Conservation (phyloP, 139 green algal species). For the Tetradesmus obliquus region DNA sequence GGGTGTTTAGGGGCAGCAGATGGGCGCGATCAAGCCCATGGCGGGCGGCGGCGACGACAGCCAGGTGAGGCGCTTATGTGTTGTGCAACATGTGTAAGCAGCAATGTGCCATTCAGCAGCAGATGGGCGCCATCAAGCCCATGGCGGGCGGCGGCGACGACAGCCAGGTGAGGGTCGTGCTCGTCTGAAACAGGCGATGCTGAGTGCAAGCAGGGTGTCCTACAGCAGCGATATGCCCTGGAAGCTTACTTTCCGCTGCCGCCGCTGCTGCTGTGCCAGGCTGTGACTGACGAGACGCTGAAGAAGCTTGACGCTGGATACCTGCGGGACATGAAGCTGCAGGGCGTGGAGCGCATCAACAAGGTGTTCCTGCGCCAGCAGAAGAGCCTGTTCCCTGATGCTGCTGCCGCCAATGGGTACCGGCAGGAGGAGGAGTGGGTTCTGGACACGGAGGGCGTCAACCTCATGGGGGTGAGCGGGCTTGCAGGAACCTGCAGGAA, state of each 20-base stretch:
- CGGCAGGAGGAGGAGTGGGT: constrained; percentile 91
- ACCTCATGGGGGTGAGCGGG: constrained; percentile 86
- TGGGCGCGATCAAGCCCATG: constrained; percentile 45
- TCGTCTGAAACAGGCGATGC: too few relatives aligned
- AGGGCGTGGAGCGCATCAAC: constrained; percentile 84
- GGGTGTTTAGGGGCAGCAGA: constrained; percentile 61
- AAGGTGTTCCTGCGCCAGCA: constrained; percentile 94
- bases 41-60: background rate
- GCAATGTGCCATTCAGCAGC: too few relatives aligned
- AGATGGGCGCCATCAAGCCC: constrained; percentile 54
- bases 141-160: background rate
- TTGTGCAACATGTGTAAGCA: too few relatives aligned
- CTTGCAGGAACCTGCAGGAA: background rate
- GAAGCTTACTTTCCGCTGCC: too few relatives aligned
- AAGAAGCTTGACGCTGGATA: constrained; percentile 58
- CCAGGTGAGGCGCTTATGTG: background rate
- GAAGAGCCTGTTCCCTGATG: constrained; percentile 68
- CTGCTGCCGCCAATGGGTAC: constrained; percentile 59
- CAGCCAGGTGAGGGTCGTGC: background rate
- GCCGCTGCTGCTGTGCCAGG: background rate
- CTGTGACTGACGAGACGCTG: constrained; percentile 66
- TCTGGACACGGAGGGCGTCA: constrained; percentile 98
- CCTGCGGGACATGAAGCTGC: constrained; percentile 78
- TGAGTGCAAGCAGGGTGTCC: too few relatives aligned
- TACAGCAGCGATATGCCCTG: too few relatives aligned